Evolutionary conservation across 2,329 filamentous ascomycete genomes (phyloP).

Genomic region (Fusarium decemcellulare): DNA sequence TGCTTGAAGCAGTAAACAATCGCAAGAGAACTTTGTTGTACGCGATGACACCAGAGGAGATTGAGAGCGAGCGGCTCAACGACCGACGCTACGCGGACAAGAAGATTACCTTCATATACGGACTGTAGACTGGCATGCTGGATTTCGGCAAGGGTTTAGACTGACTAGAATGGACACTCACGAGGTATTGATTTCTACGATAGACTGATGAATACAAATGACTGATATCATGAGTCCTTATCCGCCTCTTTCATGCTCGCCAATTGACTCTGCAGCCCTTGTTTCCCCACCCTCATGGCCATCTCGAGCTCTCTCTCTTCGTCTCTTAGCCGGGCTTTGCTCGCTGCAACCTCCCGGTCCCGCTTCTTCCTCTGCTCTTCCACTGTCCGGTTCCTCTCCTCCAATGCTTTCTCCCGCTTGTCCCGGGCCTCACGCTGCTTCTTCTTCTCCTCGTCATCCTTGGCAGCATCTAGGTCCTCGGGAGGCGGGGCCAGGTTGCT

Average conservation of each 20-base stretch:
- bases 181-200: constrained; percentile 5
- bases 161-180: constrained; percentile 12
- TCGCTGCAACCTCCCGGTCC: constrained; percentile 70
- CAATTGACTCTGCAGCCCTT: constrained; percentile 75
- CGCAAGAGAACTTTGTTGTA: constrained; percentile 34
- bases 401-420: constrained; percentile 76
- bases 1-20: constrained; percentile 39
- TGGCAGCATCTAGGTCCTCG: constrained; percentile 55
- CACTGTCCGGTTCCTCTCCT: constrained; percentile 73
- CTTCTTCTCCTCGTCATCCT: constrained; percentile 65
- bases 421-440: constrained; percentile 66
- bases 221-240: constrained; percentile 35
- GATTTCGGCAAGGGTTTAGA: constrained; percentile 1
- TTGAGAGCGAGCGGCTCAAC: constrained; percentile 45
- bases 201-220: constrained; percentile 21
- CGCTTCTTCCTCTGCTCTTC: constrained; percentile 74
- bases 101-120: constrained; percentile 48
- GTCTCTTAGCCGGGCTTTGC: constrained; percentile 73
- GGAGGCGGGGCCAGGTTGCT: constrained; percentile 73
- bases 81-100: constrained; percentile 46
- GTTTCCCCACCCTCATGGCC: constrained; percentile 78
- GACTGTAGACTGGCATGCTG: constrained; percentile 30
- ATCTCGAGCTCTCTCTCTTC: constrained; percentile 77
- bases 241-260: constrained; percentile 48
- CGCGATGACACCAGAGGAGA: constrained; percentile 40